These are phyloP conservation scores for Thamnidium elegans DNA, from an alignment of 192 early-diverging fungal species.

Conservation along the genomic window DNA sequence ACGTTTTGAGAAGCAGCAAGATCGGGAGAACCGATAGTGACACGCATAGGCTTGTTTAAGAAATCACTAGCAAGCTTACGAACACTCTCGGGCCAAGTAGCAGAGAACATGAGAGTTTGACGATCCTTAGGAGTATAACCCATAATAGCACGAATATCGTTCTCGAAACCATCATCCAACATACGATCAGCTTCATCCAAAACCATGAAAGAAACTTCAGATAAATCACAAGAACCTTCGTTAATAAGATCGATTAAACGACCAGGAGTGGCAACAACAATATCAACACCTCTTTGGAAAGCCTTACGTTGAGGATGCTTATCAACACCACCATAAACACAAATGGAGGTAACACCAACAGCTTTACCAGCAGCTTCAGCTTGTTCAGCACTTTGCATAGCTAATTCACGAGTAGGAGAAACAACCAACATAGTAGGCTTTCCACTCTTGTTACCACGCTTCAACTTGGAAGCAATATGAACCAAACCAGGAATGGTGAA, in stretches of 20 bases:
- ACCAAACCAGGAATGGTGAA: constrained; percentile 90
- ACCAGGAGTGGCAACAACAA: constrained; percentile 95
- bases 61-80: constrained; percentile 84
- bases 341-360: constrained; percentile 63
- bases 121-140: constrained; percentile 68
- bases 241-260: constrained; percentile 91
- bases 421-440: constrained; percentile 80
- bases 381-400: constrained; percentile 93
- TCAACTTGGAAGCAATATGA: constrained; percentile 75
- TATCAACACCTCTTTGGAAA: constrained; percentile 56
- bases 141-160: constrained; percentile 85
- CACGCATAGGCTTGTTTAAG: constrained; percentile 70
- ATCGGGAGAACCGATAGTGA: constrained; percentile 88
- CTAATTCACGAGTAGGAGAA: constrained; percentile 95
- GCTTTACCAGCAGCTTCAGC: constrained; percentile 64
- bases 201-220: constrained; percentile 82
- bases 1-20: constrained; percentile 84
- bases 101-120: constrained; percentile 95
- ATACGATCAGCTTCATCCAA: constrained; percentile 98
- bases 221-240: constrained; percentile 74
- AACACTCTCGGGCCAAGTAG: constrained; percentile 92
- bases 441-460: constrained; percentile 36
- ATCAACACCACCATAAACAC: constrained; percentile 88
- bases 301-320: constrained; percentile 67
- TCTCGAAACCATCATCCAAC: constrained; percentile 94